Evolutionary conservation across 257 asterid species (phyloP), one percentile per base, ranked within the genome.

Genomic region (Ocimum tenuiflorum): DNA sequence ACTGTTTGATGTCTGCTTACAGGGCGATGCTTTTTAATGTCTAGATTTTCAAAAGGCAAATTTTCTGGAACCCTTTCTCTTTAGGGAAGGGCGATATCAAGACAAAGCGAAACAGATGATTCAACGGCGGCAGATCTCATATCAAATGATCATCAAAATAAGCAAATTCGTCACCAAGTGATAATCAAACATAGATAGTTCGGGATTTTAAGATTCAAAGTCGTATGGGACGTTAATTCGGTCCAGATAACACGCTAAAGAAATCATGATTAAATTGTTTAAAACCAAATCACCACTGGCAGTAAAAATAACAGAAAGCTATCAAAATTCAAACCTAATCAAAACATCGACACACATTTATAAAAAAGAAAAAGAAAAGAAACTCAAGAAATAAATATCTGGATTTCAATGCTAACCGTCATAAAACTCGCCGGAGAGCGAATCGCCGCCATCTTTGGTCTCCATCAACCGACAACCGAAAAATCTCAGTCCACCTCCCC

Each of bases 381-480:
- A 31, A 27, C 2, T 27, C 31, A 27, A 27, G 35, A 64, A 11
- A 19, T 3, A 42, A 7, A 19, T 0, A 9, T 3, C 8, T 14
- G 1, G 53, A 8, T 57, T 38, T 48, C 15, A 43, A 22, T 27
- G 71, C 89, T 62, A 60, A 91, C 98, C 96, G 61, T 84, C 75
- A 24, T 71, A 64, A 56, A 73, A 71, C 43, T 69, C 79, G 73
- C 78, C 72, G 18, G 84, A 63, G 73, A 69, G 51, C 60, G 73
- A 68, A 54, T 74, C 86, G 38, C 73, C 86, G 57, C 75, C 83
- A 43, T 60, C 68, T 36, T 78, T 81, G 75, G 62, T 20, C 57
- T 85, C 96, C 96, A 88, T 91, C 65, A 59, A 24, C 63, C 72
- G 54, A 65, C 64, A 63, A 17, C 51, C 38, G 46, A 47, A 23